Evolutionary conservation across 1,139 yeast species (phyloP).

Genomic region (Entelexis sorbosivorans): DNA sequence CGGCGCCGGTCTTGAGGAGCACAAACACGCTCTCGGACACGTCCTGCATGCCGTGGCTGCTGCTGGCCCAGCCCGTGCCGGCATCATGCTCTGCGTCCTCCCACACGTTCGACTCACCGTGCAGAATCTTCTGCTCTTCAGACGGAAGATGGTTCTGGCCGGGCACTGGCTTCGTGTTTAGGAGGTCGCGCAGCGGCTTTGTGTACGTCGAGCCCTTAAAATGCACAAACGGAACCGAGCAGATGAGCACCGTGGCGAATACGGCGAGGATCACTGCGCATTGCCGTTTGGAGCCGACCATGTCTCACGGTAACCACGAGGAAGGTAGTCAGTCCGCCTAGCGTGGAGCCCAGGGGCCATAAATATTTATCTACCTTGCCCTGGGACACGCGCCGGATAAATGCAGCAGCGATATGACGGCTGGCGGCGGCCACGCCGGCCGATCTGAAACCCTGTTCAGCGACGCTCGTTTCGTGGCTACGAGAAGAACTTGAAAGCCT

Average conservation of each 20-base stretch:
- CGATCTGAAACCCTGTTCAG: too few species aligned
- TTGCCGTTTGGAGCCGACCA: not conserved
- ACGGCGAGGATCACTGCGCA: not conserved
- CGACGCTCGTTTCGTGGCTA: too few species aligned
- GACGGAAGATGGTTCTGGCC: not conserved
- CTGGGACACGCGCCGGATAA: too few species aligned
- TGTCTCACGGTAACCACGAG: not conserved
- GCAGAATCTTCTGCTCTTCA: not conserved
- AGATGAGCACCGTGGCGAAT: not conserved
- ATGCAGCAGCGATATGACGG: too few species aligned
- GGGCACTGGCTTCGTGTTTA: not conserved
- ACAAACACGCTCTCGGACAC: constrained; percentile 20
- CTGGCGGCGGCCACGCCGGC: too few species aligned
- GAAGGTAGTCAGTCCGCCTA: too few species aligned
- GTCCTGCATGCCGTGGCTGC: not conserved
- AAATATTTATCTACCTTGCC: too few species aligned
- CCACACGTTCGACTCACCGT: not conserved
- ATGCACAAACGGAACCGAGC: not conserved
- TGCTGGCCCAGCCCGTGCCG: not conserved
- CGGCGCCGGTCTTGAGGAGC: constrained; percentile 32
- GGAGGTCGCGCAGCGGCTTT: not conserved
- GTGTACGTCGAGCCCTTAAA: not conserved
- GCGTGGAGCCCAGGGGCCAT: too few species aligned
- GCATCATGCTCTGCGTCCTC: not conserved
- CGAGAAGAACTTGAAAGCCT: too few species aligned